phyloP scores from a whole-genome alignment of 2,329 filamentous ascomycete species.

The Piedraia hortae region DNA sequence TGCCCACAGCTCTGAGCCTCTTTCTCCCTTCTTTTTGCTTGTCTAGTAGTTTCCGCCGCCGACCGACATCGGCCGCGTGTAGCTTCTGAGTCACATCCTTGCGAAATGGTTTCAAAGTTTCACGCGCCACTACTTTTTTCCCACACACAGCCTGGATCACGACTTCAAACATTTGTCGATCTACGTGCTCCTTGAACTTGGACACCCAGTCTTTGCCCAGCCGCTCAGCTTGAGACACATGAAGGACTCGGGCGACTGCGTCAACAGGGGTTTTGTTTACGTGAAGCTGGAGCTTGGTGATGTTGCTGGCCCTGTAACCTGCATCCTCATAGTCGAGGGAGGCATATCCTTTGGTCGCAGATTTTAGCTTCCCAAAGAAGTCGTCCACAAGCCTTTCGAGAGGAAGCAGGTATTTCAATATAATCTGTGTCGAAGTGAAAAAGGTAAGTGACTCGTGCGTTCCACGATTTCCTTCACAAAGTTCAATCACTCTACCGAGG shows the following conservation, averaged over 20 bases:
- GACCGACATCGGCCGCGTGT: constrained; percentile 64
- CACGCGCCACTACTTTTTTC: constrained; percentile 57
- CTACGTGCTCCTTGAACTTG: constrained; percentile 92
- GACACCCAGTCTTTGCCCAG: constrained; percentile 69
- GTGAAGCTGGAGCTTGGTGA: constrained; percentile 72
- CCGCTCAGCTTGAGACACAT: constrained; percentile 51
- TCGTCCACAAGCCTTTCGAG: constrained; percentile 81
- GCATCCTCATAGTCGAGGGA: constrained; percentile 92
- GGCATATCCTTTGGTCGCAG: constrained; percentile 79
- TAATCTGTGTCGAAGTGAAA: constrained; percentile 78
- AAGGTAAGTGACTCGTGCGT: constrained; percentile 71
- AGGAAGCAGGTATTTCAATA: constrained; percentile 74
- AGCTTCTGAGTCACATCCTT: constrained; percentile 88
- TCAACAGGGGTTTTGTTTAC: constrained; percentile 88
- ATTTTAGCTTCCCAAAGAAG: constrained; percentile 89
- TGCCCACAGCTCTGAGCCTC: constrained; percentile 37
- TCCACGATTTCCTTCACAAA: constrained; percentile 74
- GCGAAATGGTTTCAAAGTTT: constrained; percentile 85
- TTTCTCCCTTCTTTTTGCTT: constrained; percentile 93
- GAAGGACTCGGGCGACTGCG: constrained; percentile 74
- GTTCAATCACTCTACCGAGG: constrained; percentile 75
- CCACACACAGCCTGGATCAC: constrained; percentile 80
- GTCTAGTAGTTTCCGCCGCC: constrained; percentile 67
- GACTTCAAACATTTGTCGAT: constrained; percentile 90
- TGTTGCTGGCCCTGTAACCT: constrained; percentile 51